Percentiles rank a stretch among this genome's conserved stretches.
Evolutionary conservation across 2,329 filamentous ascomycete genomes (phyloP).

Genomic region (Orbilia quercus): DNA sequence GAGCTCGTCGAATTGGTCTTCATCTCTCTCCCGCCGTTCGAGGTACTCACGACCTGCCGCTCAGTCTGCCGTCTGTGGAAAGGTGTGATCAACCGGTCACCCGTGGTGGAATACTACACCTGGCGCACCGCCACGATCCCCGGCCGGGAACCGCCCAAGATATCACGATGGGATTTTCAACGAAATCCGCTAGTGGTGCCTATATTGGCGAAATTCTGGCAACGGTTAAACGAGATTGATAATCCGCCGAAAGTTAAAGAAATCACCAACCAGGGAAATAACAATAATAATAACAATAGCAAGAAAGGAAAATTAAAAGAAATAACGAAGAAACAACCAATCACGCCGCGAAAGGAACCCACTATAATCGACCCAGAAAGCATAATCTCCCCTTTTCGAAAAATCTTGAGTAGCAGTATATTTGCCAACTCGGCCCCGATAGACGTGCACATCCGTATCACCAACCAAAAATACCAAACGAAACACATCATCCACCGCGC

Average conservation of each 20-base stretch:
- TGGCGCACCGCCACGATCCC: slow-evolving; percentile 19
- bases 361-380: not conserved
- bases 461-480: slow-evolving; percentile 31
- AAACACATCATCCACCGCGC: slow-evolving; percentile 33
- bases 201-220: slow-evolving; percentile 28
- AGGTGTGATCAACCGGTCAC: slow-evolving; percentile 24
- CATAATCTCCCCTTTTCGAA: slow-evolving; percentile 1
- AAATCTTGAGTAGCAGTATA: not conserved
- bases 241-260: too few species aligned
- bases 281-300: slow-evolving; percentile 3
- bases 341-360: too few species aligned
- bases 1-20: slow-evolving; percentile 37
- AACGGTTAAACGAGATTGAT: slow-evolving; percentile 10
- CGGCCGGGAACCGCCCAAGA: slow-evolving; percentile 11
- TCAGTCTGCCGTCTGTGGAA: slow-evolving; percentile 31
- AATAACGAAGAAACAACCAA: not conserved
- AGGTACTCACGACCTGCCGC: slow-evolving; percentile 34
- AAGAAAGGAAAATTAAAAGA: not conserved
- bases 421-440: slow-evolving; percentile 35
- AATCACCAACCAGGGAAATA: not conserved
- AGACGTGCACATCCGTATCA: slow-evolving; percentile 16
- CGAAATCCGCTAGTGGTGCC: slow-evolving; percentile 19
- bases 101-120: slow-evolving; percentile 23
- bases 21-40: slow-evolving; percentile 12
- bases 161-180: not conserved